phyloP scores from a whole-genome alignment of 176 grass and related monocot species.

The Oryza rufipogon region DNA sequence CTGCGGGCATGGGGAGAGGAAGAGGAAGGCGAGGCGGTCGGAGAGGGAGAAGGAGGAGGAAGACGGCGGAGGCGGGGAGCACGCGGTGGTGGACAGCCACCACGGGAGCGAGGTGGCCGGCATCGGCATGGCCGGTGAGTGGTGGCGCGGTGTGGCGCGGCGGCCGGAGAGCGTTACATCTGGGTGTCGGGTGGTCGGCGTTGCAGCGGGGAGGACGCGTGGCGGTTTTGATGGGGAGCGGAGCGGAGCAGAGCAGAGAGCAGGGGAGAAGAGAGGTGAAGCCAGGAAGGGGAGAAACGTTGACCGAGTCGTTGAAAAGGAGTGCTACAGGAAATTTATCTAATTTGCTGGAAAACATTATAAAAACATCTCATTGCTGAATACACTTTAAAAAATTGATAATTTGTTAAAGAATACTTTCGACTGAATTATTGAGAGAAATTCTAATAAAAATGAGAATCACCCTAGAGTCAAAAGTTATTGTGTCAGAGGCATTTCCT shows the following conservation, averaged over 20 bases:
- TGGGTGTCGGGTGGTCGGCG: background rate
- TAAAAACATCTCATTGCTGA: too few species aligned
- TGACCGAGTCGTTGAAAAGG: background rate
- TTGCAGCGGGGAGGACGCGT: background rate
- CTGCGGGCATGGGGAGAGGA: constrained; percentile 59
- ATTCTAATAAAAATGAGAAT: too few species aligned
- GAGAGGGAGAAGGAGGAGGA: background rate
- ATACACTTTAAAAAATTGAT: too few species aligned
- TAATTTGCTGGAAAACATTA: too few species aligned
- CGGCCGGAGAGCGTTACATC: background rate
- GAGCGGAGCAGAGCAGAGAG: background rate
- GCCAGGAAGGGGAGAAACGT: background rate
- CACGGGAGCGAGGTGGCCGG: constrained; percentile 27
- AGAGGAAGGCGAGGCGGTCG: constrained; percentile 36
- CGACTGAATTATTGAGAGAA: too few species aligned
- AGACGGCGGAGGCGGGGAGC: constrained; percentile 7
- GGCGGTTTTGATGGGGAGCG: background rate
- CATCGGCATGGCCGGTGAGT: background rate
- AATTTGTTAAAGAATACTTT: too few species aligned
- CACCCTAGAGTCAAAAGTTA: too few species aligned
- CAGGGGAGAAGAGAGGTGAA: background rate
- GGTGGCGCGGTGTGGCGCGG: background rate
- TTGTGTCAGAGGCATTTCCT: too few species aligned
- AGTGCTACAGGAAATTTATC: too few species aligned
- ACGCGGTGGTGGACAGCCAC: constrained; percentile 46